Evolutionary conservation across 2,329 filamentous ascomycete species (phyloP).

Genomic region (Byssochlamys sp.): DNA sequence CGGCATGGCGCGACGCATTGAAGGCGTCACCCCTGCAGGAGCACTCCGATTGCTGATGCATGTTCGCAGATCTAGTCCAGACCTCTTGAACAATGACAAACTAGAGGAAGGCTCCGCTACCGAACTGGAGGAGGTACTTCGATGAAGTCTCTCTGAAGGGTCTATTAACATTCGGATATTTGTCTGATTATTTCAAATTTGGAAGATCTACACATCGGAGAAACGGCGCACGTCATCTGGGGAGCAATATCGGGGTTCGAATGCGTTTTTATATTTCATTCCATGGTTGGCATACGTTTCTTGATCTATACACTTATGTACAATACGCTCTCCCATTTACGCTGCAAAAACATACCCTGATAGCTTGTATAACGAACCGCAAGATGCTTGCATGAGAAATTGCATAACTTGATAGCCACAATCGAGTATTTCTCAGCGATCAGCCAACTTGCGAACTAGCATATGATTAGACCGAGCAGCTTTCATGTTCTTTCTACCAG

Average conservation of each 20-base stretch:
- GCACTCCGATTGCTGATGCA: slow-evolving; percentile 36
- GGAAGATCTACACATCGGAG: not conserved
- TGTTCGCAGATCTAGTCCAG: slow-evolving; percentile 17
- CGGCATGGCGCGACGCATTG: slow-evolving; percentile 77
- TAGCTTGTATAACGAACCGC: not conserved
- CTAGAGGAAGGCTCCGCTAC: not conserved
- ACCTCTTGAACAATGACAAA: not conserved
- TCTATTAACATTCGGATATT: not conserved
- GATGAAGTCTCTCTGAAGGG: not conserved
- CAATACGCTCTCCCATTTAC: not conserved
- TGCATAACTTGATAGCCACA: too few species aligned
- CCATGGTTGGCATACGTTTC: not conserved
- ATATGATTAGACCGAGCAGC: too few species aligned
- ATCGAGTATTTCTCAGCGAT: too few species aligned
- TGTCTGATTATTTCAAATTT: not conserved
- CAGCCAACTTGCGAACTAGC: too few species aligned
- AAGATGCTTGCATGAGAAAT: not conserved
- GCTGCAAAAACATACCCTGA: not conserved
- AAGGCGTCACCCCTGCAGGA: slow-evolving; percentile 53
- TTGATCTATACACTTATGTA: not conserved
- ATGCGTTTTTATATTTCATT: not conserved
- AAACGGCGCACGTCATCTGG: not conserved
- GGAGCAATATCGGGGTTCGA: not conserved
- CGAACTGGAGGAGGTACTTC: not conserved
- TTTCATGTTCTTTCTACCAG: too few species aligned